Base-by-base conservation (phyloP, 2,329 filamentous ascomycete genomes). In the Aspergillus phoenicis region DNA sequence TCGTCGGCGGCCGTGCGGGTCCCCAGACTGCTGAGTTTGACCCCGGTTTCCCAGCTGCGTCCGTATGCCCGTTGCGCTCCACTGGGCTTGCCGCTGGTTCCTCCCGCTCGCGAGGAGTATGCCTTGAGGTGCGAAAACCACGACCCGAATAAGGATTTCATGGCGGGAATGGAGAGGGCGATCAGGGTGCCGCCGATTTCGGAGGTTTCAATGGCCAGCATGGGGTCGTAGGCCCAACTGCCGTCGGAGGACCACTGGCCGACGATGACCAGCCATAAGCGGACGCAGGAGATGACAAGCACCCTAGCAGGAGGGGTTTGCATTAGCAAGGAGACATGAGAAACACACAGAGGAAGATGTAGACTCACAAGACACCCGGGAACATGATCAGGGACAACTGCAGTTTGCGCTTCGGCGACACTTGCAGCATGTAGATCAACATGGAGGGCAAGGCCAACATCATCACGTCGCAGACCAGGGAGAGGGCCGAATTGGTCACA, bases 201-300 rank as follows among this genome's bases (percentile, higher is more conserved):
- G 1, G 82, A 77, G 2, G 79, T 79, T 67, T 84, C 82, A 4
- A 84, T 77, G 3, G 73, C 80, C 4, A 84, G 70, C 73, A 84
- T 78, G 0, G 82, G 79, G 56, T 82, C 79, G 66, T 84, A 84
- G 24, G 75, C 73, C 82, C 83, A 84, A 15, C 81, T 83, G 70
- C 73, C 72, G 65, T 84, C 82, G 2, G 72, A 59, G 28, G 80
- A 72, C 79, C 70, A 72, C 59, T 83, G 81, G 0, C 82, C 81
- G 24, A 73, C 65, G 43, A 82, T 78, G 1, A 84, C 81, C 15
- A 84, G 75, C 28, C 79, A 76, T 22, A 83, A 70, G 4, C 82
- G 80, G 13, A 79, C 68, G 15, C 80, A 73, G 1, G 82, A 84
- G 26, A 84, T 83, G 5, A 75, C 76, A 58, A 84, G 77, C 20